Evolutionary conservation across 164 flowering plant species (phyloP).

Genomic region (Annona squamosa): DNA sequence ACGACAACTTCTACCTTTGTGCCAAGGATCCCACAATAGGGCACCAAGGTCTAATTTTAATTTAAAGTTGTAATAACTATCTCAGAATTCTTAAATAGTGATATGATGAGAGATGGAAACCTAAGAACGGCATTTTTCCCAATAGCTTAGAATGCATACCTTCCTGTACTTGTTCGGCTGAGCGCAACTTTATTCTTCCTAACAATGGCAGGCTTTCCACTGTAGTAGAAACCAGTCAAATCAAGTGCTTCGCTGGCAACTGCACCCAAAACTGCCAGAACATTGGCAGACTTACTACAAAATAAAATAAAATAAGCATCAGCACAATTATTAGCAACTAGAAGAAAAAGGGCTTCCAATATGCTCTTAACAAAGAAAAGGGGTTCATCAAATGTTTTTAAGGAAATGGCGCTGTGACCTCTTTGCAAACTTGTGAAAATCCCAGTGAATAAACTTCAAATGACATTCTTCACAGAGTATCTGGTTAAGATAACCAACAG

Average conservation of each 20-base stretch:
- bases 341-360: neutral
- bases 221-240: constrained; percentile 84
- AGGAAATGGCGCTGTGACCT: constrained; percentile 26
- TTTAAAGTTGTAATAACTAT: neutral
- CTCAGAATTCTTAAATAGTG: neutral
- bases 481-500: constrained; percentile 90
- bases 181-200: constrained; percentile 50
- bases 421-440: constrained; percentile 95
- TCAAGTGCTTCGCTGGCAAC: constrained; percentile 95
- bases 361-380: neutral
- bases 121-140: neutral
- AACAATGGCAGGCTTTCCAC: constrained; percentile 58
- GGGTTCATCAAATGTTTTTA: neutral
- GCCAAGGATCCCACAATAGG: too few species aligned
- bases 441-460: constrained; percentile 92
- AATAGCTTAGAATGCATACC: constrained; percentile 31
- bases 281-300: constrained; percentile 92
- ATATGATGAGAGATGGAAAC: neutral
- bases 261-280: constrained; percentile 87
- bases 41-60: too few species aligned
- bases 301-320: constrained; percentile 13
- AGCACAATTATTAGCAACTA: constrained; percentile 18
- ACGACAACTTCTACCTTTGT: too few species aligned
- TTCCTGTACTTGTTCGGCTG: constrained; percentile 61
- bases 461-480: constrained; percentile 73